Evolutionary conservation across 108 stramenopile species (phyloP), one percentile per base, ranked within the genome.

Genomic region (Pseudonitzschia multiseries): DNA sequence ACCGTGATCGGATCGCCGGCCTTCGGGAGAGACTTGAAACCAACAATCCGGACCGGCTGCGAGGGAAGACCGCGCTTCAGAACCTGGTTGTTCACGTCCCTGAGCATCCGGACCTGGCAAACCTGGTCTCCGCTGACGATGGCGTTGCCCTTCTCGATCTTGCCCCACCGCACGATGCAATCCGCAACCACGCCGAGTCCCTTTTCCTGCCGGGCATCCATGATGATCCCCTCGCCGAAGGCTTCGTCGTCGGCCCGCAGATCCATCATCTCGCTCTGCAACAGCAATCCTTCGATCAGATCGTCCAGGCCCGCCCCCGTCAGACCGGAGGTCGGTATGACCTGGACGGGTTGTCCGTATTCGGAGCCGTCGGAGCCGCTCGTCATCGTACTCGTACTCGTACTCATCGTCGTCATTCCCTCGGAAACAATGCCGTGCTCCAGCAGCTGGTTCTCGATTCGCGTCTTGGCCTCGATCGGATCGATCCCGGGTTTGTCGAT

Each of bases 301-400:
- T 98, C 95, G 57, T 96, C 96, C 20, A 99, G 28, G 13, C 98
- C 99, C 57, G 87, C 83, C 1, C 96, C 92, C 10, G 96, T 93
- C 53, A 91, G 66, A 22, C 92, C 97, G 12, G 92, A 90, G 0
- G 98, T 88, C 0, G 90, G 92, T 59, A 96, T 93, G 22, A 98
- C 70, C 65, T 93, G 97, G 18, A 92, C 92, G 1, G 87, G 82
- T 10, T 96, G 85, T 2, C 96, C 98, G 59, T 77, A 89, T 44
- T 88, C 88, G 10, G 81, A 79, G 20, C 83, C 79, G n/a, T 68
- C 77, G 15, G 71, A 51, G 33, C 64, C n/a, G n/a, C n/a, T n/a
- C n/a, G n/a, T n/a, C n/a, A n/a, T n/a, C n/a, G n/a, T n/a, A n/a
- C n/a, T n/a, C n/a, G n/a, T n/a, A n/a, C n/a, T n/a, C n/a, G n/a